Evolutionary conservation across 805 yeast genomes (phyloP).

Genomic region (Dipodascopsis tothii): DNA sequence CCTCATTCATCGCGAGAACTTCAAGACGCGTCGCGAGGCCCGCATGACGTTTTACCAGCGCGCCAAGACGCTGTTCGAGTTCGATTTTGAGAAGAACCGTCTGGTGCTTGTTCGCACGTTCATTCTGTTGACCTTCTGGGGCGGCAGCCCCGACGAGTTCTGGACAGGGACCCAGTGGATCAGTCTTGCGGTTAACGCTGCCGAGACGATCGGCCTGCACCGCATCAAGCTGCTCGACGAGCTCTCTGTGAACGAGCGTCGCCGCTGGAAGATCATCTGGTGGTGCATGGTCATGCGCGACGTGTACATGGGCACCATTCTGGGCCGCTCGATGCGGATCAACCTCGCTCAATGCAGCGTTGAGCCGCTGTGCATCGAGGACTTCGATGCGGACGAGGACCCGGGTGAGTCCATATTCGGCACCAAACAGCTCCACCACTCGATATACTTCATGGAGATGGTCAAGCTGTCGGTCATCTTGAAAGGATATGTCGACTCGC

Average conservation of each 20-base stretch:
- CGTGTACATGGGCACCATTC: constrained; percentile 9
- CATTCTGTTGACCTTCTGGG: constrained; percentile 17
- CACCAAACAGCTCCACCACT: neutral
- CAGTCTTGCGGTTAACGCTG: constrained; percentile 14
- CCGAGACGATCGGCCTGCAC: constrained; percentile 18
- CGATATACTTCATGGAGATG: neutral
- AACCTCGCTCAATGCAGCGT: constrained; percentile 14
- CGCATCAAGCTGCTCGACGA: neutral
- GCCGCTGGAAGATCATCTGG: constrained; percentile 12
- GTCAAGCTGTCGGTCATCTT: neutral
- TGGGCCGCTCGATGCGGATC: constrained; percentile 16
- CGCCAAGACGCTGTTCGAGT: constrained; percentile 16
- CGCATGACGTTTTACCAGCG: constrained; percentile 10
- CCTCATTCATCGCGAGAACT: constrained; percentile 1
- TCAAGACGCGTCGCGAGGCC: constrained; percentile 15
- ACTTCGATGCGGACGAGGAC: constrained; percentile 7
- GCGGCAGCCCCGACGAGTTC: constrained; percentile 14
- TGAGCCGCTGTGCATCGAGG: constrained; percentile 2
- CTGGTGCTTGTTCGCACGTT: constrained; percentile 7
- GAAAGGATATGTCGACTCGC: neutral
- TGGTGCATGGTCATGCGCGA: constrained; percentile 14
- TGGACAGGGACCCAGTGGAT: constrained; percentile 20
- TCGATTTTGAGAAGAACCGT: constrained; percentile 13
- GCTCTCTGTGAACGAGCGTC: constrained; percentile 8
- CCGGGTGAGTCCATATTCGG: neutral